Conservation (phyloP, 2,329 filamentous ascomycete species). For the Colletotrichum ledebouriae region DNA sequence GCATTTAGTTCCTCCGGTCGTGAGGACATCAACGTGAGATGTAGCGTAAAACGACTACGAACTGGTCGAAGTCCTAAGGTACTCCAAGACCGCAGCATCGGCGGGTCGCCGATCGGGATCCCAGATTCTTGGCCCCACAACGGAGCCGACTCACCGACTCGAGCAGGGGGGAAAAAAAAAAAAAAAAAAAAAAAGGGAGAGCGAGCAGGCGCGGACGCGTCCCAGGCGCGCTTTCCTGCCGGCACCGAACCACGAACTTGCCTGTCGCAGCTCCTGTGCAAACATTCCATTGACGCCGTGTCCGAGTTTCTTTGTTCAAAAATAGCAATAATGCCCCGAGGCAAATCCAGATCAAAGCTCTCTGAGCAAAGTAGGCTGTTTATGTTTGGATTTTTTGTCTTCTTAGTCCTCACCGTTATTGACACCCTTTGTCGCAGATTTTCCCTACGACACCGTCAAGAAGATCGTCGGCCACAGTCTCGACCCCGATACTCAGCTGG, state of each 20-base stretch:
- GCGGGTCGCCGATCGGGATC: no score
- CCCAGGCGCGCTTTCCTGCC: conserved; percentile 10
- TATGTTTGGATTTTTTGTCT: background rate
- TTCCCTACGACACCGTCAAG: conserved; percentile 33
- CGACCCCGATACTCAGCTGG: conserved; percentile 28
- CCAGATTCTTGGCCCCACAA: background rate
- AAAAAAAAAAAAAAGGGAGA: conserved; percentile 1
- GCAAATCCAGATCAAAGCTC: conserved; percentile 13
- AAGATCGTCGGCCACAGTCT: conserved; percentile 28
- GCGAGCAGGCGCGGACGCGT: conserved; percentile 37
- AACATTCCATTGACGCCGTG: background rate
- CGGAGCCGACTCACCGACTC: background rate
- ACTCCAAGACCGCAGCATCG: no score
- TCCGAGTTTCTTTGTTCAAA: background rate
- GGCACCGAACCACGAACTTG: background rate
- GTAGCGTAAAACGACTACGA: no score
- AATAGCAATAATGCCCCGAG: conserved; percentile 29
- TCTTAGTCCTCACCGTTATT: background rate
- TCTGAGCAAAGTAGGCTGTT: conserved; percentile 25
- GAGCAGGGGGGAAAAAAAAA: conserved; percentile 5
- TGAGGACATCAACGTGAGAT: no score
- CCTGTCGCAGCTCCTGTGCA: background rate
- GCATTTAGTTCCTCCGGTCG: no score
- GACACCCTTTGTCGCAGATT: conserved; percentile 3
- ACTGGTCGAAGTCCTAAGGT: no score